Evolutionary conservation across 306 rosid species (phyloP), one percentile per base, ranked within the genome.

Genomic region (Aeschynomene evenia): DNA sequence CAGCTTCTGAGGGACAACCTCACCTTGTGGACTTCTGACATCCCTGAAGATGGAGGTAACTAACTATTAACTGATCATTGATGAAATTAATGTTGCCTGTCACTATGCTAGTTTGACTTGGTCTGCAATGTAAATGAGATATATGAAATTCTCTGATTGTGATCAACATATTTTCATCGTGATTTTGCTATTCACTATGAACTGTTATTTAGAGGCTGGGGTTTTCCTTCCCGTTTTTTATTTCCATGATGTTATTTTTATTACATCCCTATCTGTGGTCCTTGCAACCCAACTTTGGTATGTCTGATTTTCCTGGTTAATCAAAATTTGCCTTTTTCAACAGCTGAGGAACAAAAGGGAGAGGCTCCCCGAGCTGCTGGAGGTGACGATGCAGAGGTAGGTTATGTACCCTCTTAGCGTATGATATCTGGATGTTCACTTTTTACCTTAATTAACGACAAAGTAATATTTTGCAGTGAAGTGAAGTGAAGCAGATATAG

Each of bases 1-100:
- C 95, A 89, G 76, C 87, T 89, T 61, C 79, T 89, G 52, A 89
- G 87, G 84, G 95, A 89, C 53, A 89, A 86, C 71, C 95, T 89
- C 75, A 80, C 85, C 26, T 51, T 89, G 70, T 89, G 91, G 95
- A 88, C 87, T 45, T 83, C 95, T 7, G 89, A 88, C 73, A 69
- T 79, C 65, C 80, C 85, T 2, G 89, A 85, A 15, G 86, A 79
- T 29, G 91, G 84, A 77, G 94, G 85, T 85, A 69, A 70, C 36
- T 28, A 31, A 43, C n/a, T n/a, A 45, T 43, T 85, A 69, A 70
- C 36, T 28, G 24, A 43, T 43, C n/a, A 45, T 43, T 63, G 40
- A 16, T 40, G 26, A 58, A 45, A 62, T 36, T 26, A 57, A 28
- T 59, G 16, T 31, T 56, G 40, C 48, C 34, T 13, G 31, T 46